Evolutionary conservation across 2,329 filamentous ascomycete species (phyloP).

Genomic region (Helicocarpus griseus): DNA sequence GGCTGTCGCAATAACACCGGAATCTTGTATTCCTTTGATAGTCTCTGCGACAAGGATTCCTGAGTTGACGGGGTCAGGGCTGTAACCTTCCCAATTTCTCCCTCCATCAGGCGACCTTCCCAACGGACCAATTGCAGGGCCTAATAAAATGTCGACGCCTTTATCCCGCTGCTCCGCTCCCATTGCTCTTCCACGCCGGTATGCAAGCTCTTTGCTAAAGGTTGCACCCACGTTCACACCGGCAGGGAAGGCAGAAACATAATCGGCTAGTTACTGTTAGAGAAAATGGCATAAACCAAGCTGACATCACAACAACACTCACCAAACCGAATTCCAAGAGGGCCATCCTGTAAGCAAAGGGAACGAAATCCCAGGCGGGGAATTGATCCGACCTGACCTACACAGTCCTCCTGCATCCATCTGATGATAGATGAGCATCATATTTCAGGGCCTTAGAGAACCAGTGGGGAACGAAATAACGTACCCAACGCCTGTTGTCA

Average conservation of each 20-base stretch:
- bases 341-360: conserved; percentile 81
- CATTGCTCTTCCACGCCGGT: conserved; percentile 61
- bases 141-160: conserved; percentile 64
- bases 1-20: conserved; percentile 72
- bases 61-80: conserved; percentile 65
- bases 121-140: conserved; percentile 66
- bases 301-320: conserved; percentile 14
- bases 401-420: conserved; percentile 62
- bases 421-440: conserved; percentile 25
- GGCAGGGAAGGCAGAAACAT: conserved; percentile 69
- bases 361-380: conserved; percentile 51
- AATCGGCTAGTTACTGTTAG: conserved; percentile 49
- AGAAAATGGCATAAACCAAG: not conserved
- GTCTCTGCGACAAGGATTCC: conserved; percentile 63
- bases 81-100: conserved; percentile 58
- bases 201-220: conserved; percentile 65
- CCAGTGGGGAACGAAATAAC: conserved; percentile 20
- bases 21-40: conserved; percentile 69
- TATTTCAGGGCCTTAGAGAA: not conserved
- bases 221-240: conserved; percentile 75
- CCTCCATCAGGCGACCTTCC: conserved; percentile 60
- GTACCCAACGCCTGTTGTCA: conserved; percentile 83
- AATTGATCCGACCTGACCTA: conserved; percentile 55
- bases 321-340: conserved; percentile 65
- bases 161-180: conserved; percentile 65